Base-by-base conservation (phyloP, 208 protist genomes). In the Leishmania mexicana region DNA sequence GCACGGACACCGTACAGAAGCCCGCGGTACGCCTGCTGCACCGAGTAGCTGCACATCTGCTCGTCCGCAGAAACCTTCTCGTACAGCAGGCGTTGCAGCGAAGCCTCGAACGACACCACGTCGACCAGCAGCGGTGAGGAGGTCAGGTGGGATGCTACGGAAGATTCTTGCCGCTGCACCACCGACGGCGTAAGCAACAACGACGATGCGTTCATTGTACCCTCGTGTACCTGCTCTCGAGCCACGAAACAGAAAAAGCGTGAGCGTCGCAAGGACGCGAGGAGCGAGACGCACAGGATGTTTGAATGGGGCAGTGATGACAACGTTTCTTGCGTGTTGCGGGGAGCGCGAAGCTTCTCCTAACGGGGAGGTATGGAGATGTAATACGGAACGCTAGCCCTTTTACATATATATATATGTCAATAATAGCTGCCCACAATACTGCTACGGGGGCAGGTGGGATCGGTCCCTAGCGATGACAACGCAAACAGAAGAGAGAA, bases 1-100 rank as follows among this genome's bases (percentile, higher is more conserved):
- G 83, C 83, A 31, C 78, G 83, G 15, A 92, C 90, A 21, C 91
- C 92, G 75, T 91, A 87, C 4, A 86, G 58, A 5, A 97, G 31
- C 6, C 89, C 86, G 7, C 94, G 94, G 28, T 94, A 83, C 0
- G 94, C 92, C 77, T 97, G 94, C 6, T 86, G 80, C 3, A 96
- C 71, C 35, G 82, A 74, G 81, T 97, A 97, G 78, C 95, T 93
- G 45, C 84, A 83, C 28, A 96, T 81, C 54, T 92, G 88, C 24
- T 95, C 93, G 47, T 97, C 93, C 19, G 74, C 82, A 64, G 72
- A 81, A 1, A 96, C 85, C 35, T 81, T 75, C 10, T 86, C 85
- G 17, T 88, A 84, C 42, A 95, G 45, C 8, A 97, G 81, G 2
- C 92, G 86, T 31, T 95, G 87, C 57, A 97, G 81, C 2, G 91